phyloP scores from a whole-genome alignment of 805 yeast species.

The Schizosaccharomyces osmophilus region DNA sequence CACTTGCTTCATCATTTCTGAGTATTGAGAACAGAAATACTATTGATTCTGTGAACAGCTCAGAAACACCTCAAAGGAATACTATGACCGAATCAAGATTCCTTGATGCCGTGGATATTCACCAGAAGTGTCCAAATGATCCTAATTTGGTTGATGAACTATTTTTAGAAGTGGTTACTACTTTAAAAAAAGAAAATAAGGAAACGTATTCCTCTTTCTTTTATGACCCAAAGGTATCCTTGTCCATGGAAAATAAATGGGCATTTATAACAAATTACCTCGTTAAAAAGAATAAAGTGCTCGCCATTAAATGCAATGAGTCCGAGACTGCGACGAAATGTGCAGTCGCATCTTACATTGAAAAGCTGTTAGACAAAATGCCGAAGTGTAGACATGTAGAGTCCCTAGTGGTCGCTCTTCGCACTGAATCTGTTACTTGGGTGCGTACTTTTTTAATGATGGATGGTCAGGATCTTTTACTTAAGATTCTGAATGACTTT shows the following conservation, averaged over 20 bases:
- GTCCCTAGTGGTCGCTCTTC: constrained; percentile 57
- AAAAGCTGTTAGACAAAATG: neutral
- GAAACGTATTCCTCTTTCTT: neutral
- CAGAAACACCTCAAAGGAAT: too few species aligned
- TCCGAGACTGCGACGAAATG: neutral
- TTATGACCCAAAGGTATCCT: neutral
- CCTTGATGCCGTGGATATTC: too few species aligned
- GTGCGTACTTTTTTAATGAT: constrained; percentile 47
- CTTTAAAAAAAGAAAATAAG: neutral
- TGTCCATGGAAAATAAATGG: neutral
- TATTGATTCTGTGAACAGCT: too few species aligned
- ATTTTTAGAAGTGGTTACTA: neutral
- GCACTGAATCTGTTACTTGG: constrained; percentile 78
- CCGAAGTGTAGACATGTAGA: neutral
- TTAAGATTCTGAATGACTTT: constrained; percentile 37
- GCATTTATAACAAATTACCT: neutral
- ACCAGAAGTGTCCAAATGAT: neutral
- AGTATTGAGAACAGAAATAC: too few species aligned
- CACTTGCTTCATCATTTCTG: too few species aligned
- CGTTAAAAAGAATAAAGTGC: neutral
- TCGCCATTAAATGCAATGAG: neutral
- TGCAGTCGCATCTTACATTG: neutral
- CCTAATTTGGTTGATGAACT: neutral
- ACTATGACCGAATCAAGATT: too few species aligned
- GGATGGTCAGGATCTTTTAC: constrained; percentile 62